Base-by-base conservation (phyloP, 2,329 filamentous ascomycete genomes). In the Epichloe glyceriae region DNA sequence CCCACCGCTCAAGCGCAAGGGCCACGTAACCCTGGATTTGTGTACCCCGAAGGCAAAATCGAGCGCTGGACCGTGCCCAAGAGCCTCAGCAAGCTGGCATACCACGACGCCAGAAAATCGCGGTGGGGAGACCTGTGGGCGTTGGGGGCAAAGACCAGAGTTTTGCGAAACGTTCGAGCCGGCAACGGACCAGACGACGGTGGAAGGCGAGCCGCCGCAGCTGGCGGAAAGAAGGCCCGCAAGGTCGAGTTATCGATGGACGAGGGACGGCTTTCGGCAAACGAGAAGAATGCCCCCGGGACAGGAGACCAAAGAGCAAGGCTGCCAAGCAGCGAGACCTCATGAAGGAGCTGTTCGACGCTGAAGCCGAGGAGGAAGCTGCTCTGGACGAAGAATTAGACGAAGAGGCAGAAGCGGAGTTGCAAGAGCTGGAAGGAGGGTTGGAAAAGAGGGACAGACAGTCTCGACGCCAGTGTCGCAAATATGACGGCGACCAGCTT, bases 101-200 rank as follows among this genome's bases (percentile, higher is more conserved):
- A 91, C 70, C 88, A 86, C 59, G 93, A 97, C 63, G 93, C 93
- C 37, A 82, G 93, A 54, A 98, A 98, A 70, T 79, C 85, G 0
- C 72, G 71, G 49, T 97, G 91, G 93, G 93, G 93, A 39, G 93
- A 97, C 64, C 73, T 97, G 10, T 98, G 93, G 93, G 89, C 91
- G 0, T 73, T 97, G 0, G 93, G 93, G 0, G 91, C 90, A 20
- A 97, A 97, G 74, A 94, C 88, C 0, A 76, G 88, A 12, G 77
- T 85, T 4, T 62, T 67, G 2, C 73, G 86, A 45, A 73, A 70
- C 14, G 69, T 86, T 42, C 78, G 82, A 7, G 67, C 85, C 3
- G 86, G 86, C 49, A 65, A 62, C 54, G 68, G 67, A 49, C 63
- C 63, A 0, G 67, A 73, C 30, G 75, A 76, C 39, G 73, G 72